These are phyloP conservation scores for Leccinum obscurum DNA, from an alignment of 768 basidiomycete species.

Conservation along the genomic window DNA sequence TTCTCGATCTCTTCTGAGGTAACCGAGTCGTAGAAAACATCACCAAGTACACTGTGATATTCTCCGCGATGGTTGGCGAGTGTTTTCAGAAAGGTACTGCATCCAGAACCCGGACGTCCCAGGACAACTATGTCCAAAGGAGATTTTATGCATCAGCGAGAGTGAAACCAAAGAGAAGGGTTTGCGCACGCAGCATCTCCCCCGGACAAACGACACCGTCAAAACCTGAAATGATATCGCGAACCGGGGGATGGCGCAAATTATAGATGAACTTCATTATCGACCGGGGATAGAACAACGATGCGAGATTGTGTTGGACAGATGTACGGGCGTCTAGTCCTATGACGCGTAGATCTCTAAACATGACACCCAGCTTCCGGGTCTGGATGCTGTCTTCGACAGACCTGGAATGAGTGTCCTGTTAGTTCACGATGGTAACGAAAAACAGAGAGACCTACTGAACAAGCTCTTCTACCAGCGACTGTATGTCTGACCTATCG, in stretches of 20 bases:
- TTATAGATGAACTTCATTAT: constrained; percentile 38
- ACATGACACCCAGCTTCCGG: constrained; percentile 51
- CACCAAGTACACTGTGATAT: no score
- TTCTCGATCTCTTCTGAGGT: no score
- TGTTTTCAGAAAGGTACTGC: no score
- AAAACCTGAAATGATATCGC: constrained; percentile 44
- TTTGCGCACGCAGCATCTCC: constrained; percentile 70
- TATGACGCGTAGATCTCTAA: constrained; percentile 51
- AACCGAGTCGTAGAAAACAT: no score
- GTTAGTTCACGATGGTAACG: not conserved
- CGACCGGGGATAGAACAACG: constrained; percentile 23
- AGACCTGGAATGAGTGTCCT: constrained; percentile 24
- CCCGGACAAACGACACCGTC: constrained; percentile 66
- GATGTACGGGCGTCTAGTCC: constrained; percentile 46
- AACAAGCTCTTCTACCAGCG: constrained; percentile 14
- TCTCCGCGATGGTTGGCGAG: no score
- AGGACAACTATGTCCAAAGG: constrained; percentile 58
- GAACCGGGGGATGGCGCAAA: constrained; percentile 55
- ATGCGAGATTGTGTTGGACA: constrained; percentile 52
- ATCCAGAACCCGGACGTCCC: constrained; percentile 49
- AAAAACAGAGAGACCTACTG: no score
- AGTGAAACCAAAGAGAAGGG: not conserved
- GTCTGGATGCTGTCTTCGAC: constrained; percentile 32
- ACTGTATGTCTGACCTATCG: constrained; percentile 11
- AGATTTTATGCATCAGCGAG: not conserved